A percentile compares a stretch with the other conserved stretches of the same genome.
These are phyloP conservation scores for Magnolia changhungtana DNA, from an alignment of 164 flowering plant genomes.

Conservation along the genomic window DNA sequence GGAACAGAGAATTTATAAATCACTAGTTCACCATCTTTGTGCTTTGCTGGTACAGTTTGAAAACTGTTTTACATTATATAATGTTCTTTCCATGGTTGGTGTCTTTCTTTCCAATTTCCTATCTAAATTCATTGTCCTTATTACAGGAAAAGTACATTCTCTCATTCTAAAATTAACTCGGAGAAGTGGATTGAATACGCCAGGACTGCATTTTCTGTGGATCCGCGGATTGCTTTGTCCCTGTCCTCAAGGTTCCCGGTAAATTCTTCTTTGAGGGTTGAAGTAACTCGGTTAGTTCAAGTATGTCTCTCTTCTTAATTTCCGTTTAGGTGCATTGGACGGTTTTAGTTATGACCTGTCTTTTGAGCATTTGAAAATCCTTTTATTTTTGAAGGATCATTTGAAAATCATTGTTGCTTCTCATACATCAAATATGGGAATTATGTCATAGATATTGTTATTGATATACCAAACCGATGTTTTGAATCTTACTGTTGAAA, in stretches of 20 bases:
- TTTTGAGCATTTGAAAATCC: neutral
- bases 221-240: slow-evolving; percentile 85
- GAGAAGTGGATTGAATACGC: slow-evolving; percentile 93
- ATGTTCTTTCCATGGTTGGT: neutral
- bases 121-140: neutral
- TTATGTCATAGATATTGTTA: too few relatives aligned
- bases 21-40: neutral
- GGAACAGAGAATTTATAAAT: too few relatives aligned
- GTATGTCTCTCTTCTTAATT: slow-evolving; percentile 30
- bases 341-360: neutral
- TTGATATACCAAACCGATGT: too few relatives aligned
- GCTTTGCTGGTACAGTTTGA: neutral
- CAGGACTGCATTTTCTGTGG: slow-evolving; percentile 88
- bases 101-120: neutral
- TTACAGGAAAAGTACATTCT: slow-evolving; percentile 57
- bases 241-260: slow-evolving; percentile 77
- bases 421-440: too few relatives aligned
- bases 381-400: neutral
- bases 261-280: slow-evolving; percentile 55
- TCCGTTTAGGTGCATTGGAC: neutral
- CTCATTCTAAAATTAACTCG: slow-evolving; percentile 67
- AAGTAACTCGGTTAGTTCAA: slow-evolving; percentile 80
- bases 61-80: neutral
- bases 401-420: neutral
- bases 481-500: too few relatives aligned